Conservation (phyloP, 352 stramenopile genomes). For the Globisporangium alternatum region DNA sequence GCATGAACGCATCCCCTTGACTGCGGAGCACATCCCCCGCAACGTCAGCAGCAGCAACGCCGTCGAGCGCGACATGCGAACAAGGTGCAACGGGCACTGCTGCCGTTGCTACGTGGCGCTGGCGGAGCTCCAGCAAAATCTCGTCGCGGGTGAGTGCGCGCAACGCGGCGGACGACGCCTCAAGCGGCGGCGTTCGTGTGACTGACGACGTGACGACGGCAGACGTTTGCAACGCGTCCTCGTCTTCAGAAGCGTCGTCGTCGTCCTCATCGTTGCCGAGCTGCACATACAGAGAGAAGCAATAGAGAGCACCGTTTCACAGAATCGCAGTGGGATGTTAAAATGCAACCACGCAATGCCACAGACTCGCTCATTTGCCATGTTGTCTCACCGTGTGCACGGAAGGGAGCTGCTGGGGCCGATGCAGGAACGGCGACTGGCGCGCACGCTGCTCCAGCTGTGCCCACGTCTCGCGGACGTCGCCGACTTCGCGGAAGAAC, state of each 20-base stretch:
- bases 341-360: background rate
- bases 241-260: background rate
- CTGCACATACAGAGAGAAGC: background rate
- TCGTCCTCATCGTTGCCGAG: constrained; percentile 16
- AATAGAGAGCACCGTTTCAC: background rate
- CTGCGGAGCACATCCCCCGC: background rate
- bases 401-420: constrained; percentile 50
- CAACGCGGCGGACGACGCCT: background rate
- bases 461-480: constrained; percentile 58
- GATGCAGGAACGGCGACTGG: constrained; percentile 39
- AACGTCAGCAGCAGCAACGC: background rate
- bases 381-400: constrained; percentile 21
- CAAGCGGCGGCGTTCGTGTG: background rate
- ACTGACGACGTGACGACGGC: background rate
- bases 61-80: background rate
- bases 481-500: constrained; percentile 37
- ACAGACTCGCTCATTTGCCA: background rate
- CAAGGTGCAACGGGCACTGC: background rate
- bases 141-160: constrained; percentile 51
- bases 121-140: constrained; percentile 44
- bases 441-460: constrained; percentile 57
- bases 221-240: constrained; percentile 5
- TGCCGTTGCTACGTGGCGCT: background rate
- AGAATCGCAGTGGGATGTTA: constrained; percentile 7
- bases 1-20: background rate